Conservation (phyloP, 2,329 filamentous ascomycete genomes). For the Verticillium tricorpus region DNA sequence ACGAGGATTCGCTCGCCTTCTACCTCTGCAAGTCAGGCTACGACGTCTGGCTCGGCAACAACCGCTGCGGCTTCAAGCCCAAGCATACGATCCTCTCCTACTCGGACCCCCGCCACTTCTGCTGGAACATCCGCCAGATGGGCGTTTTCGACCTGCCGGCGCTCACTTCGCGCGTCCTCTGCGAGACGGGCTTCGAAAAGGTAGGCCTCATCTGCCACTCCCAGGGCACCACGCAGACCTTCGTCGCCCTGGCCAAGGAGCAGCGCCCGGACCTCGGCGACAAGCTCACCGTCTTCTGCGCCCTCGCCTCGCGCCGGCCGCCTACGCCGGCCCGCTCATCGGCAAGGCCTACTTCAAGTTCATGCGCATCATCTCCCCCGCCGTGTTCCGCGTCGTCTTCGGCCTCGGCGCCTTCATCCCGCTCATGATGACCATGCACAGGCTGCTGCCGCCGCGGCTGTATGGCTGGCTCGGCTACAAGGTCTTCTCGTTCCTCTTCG, state of each 20-base stretch:
- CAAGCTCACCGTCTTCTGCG: conserved; percentile 84
- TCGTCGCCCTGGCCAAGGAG: conserved; percentile 84
- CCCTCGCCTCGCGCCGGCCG: conserved; percentile 81
- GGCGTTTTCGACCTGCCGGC: conserved; percentile 84
- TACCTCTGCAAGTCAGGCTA: conserved; percentile 88
- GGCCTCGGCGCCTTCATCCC: conserved; percentile 93
- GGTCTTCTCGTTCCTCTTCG: conserved; percentile 85
- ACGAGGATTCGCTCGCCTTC: conserved; percentile 86
- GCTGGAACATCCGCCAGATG: conserved; percentile 94
- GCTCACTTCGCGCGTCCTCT: conserved; percentile 71
- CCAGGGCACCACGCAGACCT: conserved; percentile 84
- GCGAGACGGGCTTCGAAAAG: conserved; percentile 78
- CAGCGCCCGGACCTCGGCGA: conserved; percentile 81
- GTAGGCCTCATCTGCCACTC: conserved; percentile 82
- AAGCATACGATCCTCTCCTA: conserved; percentile 67
- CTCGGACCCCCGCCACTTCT: conserved; percentile 87
- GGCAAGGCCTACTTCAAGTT: conserved; percentile 89
- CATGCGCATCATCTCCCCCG: conserved; percentile 74
- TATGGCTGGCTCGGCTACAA: conserved; percentile 84
- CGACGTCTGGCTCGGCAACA: conserved; percentile 95
- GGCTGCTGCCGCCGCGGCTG: conserved; percentile 55
- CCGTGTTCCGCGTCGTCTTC: conserved; percentile 75
- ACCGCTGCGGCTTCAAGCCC: conserved; percentile 80
- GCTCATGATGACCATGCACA: conserved; percentile 84
- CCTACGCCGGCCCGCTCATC: conserved; percentile 82